Conservation (phyloP, 1,284 basidiomycete species). For the Ustilago cynodontis region DNA sequence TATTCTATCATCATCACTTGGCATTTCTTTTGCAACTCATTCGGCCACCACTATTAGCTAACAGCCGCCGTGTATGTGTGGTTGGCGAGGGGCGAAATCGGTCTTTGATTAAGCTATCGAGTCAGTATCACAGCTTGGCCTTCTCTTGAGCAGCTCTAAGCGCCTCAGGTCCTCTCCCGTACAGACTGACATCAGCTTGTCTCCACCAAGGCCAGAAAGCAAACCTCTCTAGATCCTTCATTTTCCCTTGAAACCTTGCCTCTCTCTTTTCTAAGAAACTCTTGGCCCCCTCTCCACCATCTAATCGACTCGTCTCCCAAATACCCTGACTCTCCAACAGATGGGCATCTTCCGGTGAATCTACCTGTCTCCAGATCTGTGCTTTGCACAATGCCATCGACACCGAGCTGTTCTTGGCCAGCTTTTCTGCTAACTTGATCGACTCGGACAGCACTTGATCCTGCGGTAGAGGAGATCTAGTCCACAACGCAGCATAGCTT, state of each 20-base stretch:
- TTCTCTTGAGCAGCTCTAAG: conserved; percentile 28
- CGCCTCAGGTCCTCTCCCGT: conserved; percentile 32
- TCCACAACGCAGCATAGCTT: conserved; percentile 41
- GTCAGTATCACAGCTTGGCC: conserved; percentile 11
- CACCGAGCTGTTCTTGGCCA: conserved; percentile 51
- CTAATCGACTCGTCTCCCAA: conserved; percentile 41
- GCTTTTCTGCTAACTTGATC: conserved; percentile 45
- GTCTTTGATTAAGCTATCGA: too few species aligned
- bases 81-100: too few species aligned
- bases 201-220: conserved; percentile 62
- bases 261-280: conserved; percentile 57
- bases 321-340: conserved; percentile 54
- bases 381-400: conserved; percentile 60
- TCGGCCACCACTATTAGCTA: neutral
- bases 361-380: conserved; percentile 49
- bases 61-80: too few species aligned
- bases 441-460: conserved; percentile 44
- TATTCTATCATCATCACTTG: neutral
- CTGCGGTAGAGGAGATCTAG: conserved; percentile 24
- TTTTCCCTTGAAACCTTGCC: conserved; percentile 44
- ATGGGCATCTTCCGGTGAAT: conserved; percentile 54
- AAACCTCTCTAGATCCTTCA: conserved; percentile 50
- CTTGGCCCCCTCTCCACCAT: conserved; percentile 55
- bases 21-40: neutral
- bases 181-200: conserved; percentile 39